Base-by-base conservation (phyloP, 2,329 filamentous ascomycete species). In the Ascochyta clinopodiicola region DNA sequence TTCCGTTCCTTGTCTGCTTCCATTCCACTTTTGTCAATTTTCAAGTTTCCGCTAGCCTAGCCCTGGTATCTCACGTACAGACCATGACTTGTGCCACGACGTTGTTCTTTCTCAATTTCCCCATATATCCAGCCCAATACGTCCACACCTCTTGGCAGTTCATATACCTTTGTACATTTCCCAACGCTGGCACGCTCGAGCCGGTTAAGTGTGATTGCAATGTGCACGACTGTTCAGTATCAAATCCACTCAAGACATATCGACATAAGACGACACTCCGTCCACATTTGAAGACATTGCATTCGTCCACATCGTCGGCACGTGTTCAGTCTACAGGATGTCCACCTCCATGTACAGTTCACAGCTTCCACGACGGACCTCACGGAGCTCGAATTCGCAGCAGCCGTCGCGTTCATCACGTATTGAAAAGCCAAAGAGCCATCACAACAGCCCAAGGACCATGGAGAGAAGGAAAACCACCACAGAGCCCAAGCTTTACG, bases 371-470 rank as follows among this genome's bases (percentile, higher is more conserved):
- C 69, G 68, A 39, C 69, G 73, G 43, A 59, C 67, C 38, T 74
- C 74, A 19, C 68, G 74, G 38, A 68, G 65, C 61, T 74, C 73
- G 17, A 63, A 43, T 38, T 69, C 62, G 50, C 69, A 71, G 51
- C 48, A 56, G 44, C 51, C 59, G 44, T 47, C 59, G 51, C 71
- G 71, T n/a, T 64, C 72, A 15, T 70, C 71, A 44, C 72, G 75
- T 21, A 58, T 77, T 37, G 74, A 76, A 51, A 77, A 77, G 64
- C 72, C 75, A 22, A 72, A 67, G 58, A 77, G 73, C 62, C 70
- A 68, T 46, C 72, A 77, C 62, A 73, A 71, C 60, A 77, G 74
- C 53, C 75, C 75, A 25, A 66, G 63, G 39, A 63, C 58, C 7
- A 63, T 73, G 42, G 72, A 75, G 58, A 70, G 75, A 55, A 68